Percentiles rank a stretch among this genome's conserved stretches.
These are phyloP conservation scores for Xylaria bambusicola DNA, from an alignment of 495 filamentous ascomycete species.

Conservation along the genomic window DNA sequence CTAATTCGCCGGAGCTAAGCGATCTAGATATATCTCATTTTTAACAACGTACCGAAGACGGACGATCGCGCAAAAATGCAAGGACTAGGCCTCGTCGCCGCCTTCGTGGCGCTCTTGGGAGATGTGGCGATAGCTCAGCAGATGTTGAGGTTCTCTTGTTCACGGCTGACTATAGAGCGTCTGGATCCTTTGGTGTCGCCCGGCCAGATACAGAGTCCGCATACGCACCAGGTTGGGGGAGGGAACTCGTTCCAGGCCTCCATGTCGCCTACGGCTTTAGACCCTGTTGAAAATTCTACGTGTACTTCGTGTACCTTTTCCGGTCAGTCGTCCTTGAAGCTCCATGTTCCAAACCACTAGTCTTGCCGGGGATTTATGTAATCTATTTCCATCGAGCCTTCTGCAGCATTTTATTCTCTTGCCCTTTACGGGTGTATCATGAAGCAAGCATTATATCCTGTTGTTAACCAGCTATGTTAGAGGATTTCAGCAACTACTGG, in stretches of 20 bases:
- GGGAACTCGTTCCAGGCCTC: conserved; percentile 38
- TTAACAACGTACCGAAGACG: not conserved
- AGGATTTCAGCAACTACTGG: conserved; percentile 48
- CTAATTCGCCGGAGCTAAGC: no score
- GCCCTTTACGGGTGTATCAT: no score
- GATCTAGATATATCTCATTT: no score
- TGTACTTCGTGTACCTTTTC: conserved; percentile 38
- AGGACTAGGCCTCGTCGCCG: conserved; percentile 42
- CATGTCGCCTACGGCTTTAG: conserved; percentile 31
- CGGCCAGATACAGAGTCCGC: conserved; percentile 31
- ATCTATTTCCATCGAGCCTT: no score
- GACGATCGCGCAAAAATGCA: conserved; percentile 49
- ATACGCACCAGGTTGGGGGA: conserved; percentile 46
- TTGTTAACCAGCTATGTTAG: not conserved
- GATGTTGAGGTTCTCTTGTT: conserved; percentile 44
- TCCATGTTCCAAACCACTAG: no score
- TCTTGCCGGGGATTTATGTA: no score
- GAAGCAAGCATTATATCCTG: no score
- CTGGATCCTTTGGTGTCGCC: conserved; percentile 30
- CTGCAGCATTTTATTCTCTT: no score
- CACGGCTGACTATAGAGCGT: conserved; percentile 28
- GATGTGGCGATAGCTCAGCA: conserved; percentile 42
- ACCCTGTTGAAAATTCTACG: conserved; percentile 28
- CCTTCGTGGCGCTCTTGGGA: conserved; percentile 42
- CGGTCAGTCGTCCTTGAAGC: not conserved